A percentile compares a stretch with the other conserved stretches of the same genome.
These are phyloP conservation scores for Heliamphora exappendiculata DNA, from an alignment of 148 eudicot species.

Conservation along the genomic window DNA sequence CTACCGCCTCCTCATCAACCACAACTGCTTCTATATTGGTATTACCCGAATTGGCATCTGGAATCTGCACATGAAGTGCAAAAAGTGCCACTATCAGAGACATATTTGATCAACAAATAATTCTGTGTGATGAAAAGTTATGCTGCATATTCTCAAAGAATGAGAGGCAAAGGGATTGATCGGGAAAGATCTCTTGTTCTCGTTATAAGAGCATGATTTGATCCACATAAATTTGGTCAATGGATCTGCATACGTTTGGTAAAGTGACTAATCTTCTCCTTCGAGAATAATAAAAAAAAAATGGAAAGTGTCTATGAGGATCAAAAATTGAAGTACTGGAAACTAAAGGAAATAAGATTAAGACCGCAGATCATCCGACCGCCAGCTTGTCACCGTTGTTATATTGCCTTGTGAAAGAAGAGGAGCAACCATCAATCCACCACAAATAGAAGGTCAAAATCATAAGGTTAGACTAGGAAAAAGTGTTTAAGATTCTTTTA, in stretches of 20 bases:
- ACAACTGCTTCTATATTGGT: slow-evolving; percentile 30
- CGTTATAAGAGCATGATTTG: too few species aligned
- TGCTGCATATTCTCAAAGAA: not conserved
- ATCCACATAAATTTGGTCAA: too few species aligned
- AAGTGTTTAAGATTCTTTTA: not conserved
- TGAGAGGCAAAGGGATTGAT: too few species aligned
- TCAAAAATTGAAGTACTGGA: not conserved
- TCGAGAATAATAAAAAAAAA: too few species aligned
- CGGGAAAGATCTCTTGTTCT: too few species aligned
- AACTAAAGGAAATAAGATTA: not conserved
- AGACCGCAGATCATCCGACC: not conserved
- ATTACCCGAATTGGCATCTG: slow-evolving; percentile 27
- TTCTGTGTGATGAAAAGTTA: not conserved
- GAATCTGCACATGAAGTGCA: slow-evolving; percentile 24
- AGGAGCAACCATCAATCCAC: not conserved
- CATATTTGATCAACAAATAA: not conserved
- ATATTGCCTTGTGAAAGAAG: not conserved
- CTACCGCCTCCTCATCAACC: slow-evolving; percentile 49
- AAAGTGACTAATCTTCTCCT: too few species aligned
- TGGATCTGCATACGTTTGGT: too few species aligned
- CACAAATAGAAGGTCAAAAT: not conserved
- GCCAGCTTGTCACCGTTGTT: not conserved
- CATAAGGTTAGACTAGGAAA: not conserved
- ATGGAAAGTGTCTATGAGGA: not conserved
- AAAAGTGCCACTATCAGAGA: slow-evolving; percentile 5